Evolutionary conservation across 164 flowering plant species (phyloP), one percentile per base, ranked within the genome.

Genomic region (Stephania yunnanensis): DNA sequence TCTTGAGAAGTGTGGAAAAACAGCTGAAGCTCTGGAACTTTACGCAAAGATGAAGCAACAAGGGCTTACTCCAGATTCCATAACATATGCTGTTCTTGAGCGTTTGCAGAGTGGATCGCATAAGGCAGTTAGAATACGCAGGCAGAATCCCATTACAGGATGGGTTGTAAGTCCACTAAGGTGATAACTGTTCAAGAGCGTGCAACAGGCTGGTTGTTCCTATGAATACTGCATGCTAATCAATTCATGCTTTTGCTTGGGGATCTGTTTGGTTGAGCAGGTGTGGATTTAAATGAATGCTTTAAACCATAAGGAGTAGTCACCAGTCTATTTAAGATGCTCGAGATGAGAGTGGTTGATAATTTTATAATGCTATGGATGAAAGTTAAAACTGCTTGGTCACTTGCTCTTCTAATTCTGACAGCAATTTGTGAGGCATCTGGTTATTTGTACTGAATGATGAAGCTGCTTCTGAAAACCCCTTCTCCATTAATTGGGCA

Each of bases 101-200:
- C 84, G 93, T 25, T 75, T 95, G 81, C 99, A 95, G 74, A 91
- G 94, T 85, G 96, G 93, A 61, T 84, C 89, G 1, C 86, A 78
- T 61, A 78, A 83, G 83, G 76, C 81, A 69, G 71, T 77, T 30
- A 87, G 95, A 77, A 73, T 88, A 75, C 90, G 93, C 6, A 87
- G 83, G 85, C 82, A 90, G 77, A 87, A 75, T 81, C 94, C 96
- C 7, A 89, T 92, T 17, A 90, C 95, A 6, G 98, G 99, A 42
- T 95, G 99, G 99, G 82, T 95, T 61, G 90, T 93, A 44, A 89
- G 97, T 74, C 97, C 97, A 69, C 80, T 92, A 65, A 78, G 88
- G 74, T 91, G 89, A 88, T 78, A 63, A 53, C 22, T 29, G 4
- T 55, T 4, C 5, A n/a, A 36, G 46, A 50, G 48, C 5, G 22